These are phyloP conservation scores for Whalleya microplaca DNA, from an alignment of 2,329 filamentous ascomycete genomes.

Conservation along the genomic window DNA sequence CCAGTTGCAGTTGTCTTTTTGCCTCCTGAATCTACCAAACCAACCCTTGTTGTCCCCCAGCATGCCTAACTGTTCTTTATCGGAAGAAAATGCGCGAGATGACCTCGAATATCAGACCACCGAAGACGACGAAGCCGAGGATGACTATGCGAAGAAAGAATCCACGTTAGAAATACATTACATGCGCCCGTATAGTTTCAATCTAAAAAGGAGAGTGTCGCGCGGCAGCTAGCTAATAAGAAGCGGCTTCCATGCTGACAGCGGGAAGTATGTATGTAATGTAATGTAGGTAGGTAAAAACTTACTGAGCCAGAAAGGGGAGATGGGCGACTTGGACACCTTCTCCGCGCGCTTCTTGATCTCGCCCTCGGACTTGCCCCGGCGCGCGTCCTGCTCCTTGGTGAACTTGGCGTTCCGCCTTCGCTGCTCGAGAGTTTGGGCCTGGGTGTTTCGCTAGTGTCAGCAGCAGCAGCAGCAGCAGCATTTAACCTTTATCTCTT, in stretches of 20 bases:
- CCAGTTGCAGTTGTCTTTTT: not conserved
- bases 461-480: too few species aligned
- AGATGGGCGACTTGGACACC: constrained; percentile 62
- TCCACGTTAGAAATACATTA: constrained; percentile 12
- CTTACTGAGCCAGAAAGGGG: constrained; percentile 66
- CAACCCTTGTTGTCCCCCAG: not conserved
- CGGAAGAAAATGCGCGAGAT: constrained; percentile 57
- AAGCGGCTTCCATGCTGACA: too few species aligned
- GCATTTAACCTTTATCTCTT: not conserved
- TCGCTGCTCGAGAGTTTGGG: constrained; percentile 84
- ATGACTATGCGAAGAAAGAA: constrained; percentile 43
- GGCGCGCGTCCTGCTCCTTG: constrained; percentile 71
- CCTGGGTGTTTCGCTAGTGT: constrained; percentile 50
- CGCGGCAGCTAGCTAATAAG: too few species aligned
- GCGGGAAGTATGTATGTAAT: not conserved
- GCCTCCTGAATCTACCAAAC: not conserved
- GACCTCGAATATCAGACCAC: constrained; percentile 62
- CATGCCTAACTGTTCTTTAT: constrained; percentile 8
- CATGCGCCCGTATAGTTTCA: not conserved
- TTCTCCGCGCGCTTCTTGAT: constrained; percentile 65
- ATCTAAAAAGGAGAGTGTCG: too few species aligned
- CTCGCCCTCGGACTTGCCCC: constrained; percentile 72
- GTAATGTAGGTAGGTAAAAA: not conserved
- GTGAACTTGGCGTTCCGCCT: constrained; percentile 79
- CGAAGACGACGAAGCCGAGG: constrained; percentile 64